These are phyloP conservation scores for Euphorbia pulcherrima DNA, from an alignment of 345 rosid genomes.

Conservation along the genomic window DNA sequence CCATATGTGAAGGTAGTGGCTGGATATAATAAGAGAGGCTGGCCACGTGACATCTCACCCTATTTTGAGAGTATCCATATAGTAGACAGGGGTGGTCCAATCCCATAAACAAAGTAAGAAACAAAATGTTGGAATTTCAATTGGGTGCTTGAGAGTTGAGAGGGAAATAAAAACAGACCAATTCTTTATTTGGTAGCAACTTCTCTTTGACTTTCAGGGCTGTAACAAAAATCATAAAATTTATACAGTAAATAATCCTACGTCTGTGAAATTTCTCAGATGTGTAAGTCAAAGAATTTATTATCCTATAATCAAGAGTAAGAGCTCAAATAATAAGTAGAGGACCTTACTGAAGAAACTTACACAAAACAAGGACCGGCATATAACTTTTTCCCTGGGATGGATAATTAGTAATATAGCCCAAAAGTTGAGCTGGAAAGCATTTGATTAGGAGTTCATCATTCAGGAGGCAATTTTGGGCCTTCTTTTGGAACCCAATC, in stretches of 20 bases:
- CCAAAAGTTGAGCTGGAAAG: neutral
- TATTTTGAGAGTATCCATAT: neutral
- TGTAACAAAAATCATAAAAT: too few relatives aligned
- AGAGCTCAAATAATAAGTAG: too few relatives aligned
- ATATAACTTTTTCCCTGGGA: too few relatives aligned
- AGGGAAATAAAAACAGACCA: neutral
- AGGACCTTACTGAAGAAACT: too few relatives aligned
- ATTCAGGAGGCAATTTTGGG: neutral
- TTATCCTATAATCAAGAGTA: too few relatives aligned
- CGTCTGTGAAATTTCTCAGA: too few relatives aligned
- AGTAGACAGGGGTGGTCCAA: neutral
- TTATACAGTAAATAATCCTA: too few relatives aligned
- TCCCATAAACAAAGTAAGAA: neutral
- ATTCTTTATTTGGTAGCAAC: neutral
- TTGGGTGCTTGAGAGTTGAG: neutral
- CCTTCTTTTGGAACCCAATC: neutral
- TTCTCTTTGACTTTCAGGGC: too few relatives aligned
- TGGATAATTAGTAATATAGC: too few relatives aligned
- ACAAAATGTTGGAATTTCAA: neutral
- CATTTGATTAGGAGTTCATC: neutral
- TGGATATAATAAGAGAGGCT: neutral
- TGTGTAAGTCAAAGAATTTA: too few relatives aligned
- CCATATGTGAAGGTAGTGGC: neutral
- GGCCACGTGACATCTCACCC: constrained; percentile 2
- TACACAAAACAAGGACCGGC: too few relatives aligned